Percentiles rank a stretch among this genome's conserved stretches.
phyloP scores from a whole-genome alignment of 352 stramenopile genomes.

The Halophytophthora polymorphica region DNA sequence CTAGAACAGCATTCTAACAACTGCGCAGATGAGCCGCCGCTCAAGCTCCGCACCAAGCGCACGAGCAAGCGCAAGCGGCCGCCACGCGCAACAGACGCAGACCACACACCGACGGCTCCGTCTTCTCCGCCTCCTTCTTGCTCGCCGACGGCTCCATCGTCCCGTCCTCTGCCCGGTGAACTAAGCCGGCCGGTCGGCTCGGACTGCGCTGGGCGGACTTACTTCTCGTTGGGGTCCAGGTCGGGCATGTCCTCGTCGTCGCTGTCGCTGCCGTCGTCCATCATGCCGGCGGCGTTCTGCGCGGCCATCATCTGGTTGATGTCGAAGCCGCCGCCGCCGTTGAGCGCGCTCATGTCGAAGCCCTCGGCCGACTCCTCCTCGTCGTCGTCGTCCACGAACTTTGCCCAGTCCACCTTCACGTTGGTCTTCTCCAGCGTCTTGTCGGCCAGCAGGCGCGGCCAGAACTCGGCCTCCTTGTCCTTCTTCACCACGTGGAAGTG shows the following conservation, averaged over 20 bases:
- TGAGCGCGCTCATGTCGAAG: slow-evolving; percentile 87
- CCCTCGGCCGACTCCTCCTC: slow-evolving; percentile 80
- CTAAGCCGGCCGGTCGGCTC: too few species aligned
- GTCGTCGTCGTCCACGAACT: slow-evolving; percentile 97
- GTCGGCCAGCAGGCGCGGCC: slow-evolving; percentile 94
- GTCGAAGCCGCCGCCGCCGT: slow-evolving; percentile 90
- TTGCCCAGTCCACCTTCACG: slow-evolving; percentile 95
- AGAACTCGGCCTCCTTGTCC: slow-evolving; percentile 93
- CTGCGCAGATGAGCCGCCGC: too few species aligned
- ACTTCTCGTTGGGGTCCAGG: slow-evolving; percentile 61
- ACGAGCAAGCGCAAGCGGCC: slow-evolving; percentile 8
- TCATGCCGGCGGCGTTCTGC: slow-evolving; percentile 75
- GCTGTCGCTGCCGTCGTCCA: slow-evolving; percentile 60
- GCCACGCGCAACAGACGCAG: not conserved
- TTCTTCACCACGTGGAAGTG: slow-evolving; percentile 97
- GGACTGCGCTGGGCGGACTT: too few species aligned
- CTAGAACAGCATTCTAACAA: too few species aligned
- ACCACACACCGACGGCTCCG: not conserved
- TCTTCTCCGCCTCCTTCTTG: not conserved
- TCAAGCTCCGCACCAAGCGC: not conserved
- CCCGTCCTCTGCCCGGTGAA: too few species aligned
- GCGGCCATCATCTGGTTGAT: slow-evolving; percentile 93
- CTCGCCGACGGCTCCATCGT: not conserved
- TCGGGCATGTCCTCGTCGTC: slow-evolving; percentile 87
- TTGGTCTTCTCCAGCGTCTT: slow-evolving; percentile 97